Conservation (phyloP, 306 rosid species). For the Carpinus fangiana region DNA sequence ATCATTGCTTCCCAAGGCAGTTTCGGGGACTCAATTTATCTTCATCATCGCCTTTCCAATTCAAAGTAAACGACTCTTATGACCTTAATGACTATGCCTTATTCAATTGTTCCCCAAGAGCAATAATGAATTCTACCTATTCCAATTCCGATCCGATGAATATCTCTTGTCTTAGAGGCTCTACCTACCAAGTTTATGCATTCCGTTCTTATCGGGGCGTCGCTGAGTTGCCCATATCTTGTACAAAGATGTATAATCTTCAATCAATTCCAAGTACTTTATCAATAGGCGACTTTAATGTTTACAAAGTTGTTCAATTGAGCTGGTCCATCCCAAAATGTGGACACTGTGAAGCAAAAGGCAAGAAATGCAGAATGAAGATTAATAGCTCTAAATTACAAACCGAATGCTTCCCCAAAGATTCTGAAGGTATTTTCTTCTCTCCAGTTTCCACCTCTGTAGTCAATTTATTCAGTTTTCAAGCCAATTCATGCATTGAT, state of each 20-base stretch:
- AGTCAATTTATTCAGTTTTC: background rate
- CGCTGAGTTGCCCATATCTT: background rate
- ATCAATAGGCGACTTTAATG: accelerated
- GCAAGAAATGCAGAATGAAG: no score
- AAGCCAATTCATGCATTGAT: background rate
- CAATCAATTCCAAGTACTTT: background rate
- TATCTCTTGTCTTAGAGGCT: constrained; percentile 24
- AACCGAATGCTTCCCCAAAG: no score
- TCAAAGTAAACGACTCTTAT: no score
- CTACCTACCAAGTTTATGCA: constrained; percentile 10
- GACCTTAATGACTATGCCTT: background rate
- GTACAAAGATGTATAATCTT: constrained; percentile 35
- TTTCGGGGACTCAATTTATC: constrained; percentile 16
- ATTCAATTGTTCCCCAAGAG: constrained; percentile 34
- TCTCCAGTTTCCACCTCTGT: background rate
- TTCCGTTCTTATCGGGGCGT: accelerated
- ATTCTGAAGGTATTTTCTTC: constrained; percentile 13
- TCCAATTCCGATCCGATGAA: accelerated
- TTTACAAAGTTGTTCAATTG: background rate
- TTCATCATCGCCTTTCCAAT: constrained; percentile 29
- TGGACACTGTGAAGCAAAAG: no score
- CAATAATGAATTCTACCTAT: background rate
- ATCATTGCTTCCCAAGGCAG: constrained; percentile 14
- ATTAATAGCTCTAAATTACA: no score
- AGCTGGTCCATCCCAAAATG: no score